Evolutionary conservation across 768 basidiomycete genomes (phyloP), one percentile per base, ranked within the genome.

Genomic region (Cyathus striatus): DNA sequence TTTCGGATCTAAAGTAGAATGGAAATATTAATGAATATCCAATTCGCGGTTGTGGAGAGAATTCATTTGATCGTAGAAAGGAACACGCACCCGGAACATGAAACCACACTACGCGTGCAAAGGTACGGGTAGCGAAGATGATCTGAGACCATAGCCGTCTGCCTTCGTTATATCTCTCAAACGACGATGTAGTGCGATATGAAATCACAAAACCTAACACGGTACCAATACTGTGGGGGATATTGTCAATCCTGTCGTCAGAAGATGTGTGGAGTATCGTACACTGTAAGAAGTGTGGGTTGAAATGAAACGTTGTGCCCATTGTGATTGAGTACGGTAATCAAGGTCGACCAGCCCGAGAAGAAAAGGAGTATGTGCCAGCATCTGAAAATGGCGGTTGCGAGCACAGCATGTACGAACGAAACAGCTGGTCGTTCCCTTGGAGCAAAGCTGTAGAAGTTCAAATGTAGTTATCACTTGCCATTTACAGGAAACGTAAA

Each of bases 131-230:
- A 16, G 69, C 70, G 23, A 78, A 58, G 37, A 79, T 73, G n/a
- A 86, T 80, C 47, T 81, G 76, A 2, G 81, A 80, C 85, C 85
- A 87, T 4, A 78, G 62, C 40, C 72, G 63, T 41, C 85, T 63
- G 18, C 85, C 85, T 52, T 87, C 84, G 43, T 86, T 86, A 58
- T 86, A 86, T 16, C 82, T 65, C 56, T 85, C 83, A 50, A 83
- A 85, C 27, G 81, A 82, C 4, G 83, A 79, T 9, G 81, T 85
- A 7, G 83, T 85, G 44, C 83, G 58, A 57, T 83, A 84, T 0
- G 82, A 83, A 41, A 86, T 78, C 25, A 86, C 75, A 49, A 86
- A 86, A 71, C 84, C 85, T 18, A 86, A 67, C 1, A 86, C 80
- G 4, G 82, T 84, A 71, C 85, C 72, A 38, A 71, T 50, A 16